Evolutionary conservation across 2,329 filamentous ascomycete genomes (phyloP).

Genomic region (Cladobotryum protrusum): DNA sequence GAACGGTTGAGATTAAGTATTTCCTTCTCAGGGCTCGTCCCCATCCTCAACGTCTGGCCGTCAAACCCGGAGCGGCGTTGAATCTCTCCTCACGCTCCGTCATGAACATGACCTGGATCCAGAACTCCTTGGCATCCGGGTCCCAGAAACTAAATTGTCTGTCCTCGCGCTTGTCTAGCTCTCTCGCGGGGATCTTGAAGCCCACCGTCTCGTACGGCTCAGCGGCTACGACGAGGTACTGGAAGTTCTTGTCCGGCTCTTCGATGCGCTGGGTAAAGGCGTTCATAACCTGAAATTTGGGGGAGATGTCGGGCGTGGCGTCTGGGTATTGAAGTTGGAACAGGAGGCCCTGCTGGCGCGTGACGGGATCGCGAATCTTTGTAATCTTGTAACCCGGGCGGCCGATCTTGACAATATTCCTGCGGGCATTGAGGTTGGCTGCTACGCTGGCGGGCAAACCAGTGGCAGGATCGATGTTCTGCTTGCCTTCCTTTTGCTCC

Average conservation of each 20-base stretch:
- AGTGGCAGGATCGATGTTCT: conserved; percentile 60
- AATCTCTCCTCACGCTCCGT: conserved; percentile 94
- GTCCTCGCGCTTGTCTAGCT: conserved; percentile 84
- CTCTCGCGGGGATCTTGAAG: conserved; percentile 90
- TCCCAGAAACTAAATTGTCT: conserved; percentile 95
- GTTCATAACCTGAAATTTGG: conserved; percentile 93
- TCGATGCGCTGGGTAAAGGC: conserved; percentile 95
- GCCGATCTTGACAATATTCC: conserved; percentile 90
- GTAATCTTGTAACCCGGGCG: conserved; percentile 97
- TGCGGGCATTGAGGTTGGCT: conserved; percentile 60
- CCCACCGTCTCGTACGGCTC: conserved; percentile 97
- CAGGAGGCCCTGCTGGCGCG: conserved; percentile 81
- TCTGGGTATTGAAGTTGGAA: conserved; percentile 97
- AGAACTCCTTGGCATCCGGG: conserved; percentile 92
- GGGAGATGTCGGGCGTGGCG: conserved; percentile 66
- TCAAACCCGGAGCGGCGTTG: conserved; percentile 57
- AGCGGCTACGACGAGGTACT: conserved; percentile 90
- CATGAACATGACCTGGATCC: conserved; percentile 97
- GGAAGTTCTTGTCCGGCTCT: conserved; percentile 87
- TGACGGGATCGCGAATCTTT: conserved; percentile 85
- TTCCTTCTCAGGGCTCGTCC: neutral
- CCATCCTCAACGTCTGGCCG: conserved; percentile 38
- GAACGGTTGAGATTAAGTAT: too few relatives aligned
- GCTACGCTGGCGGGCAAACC: conserved; percentile 69
- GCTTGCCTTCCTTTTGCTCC: conserved; percentile 82